Conservation (phyloP, 495 filamentous ascomycete species). For the Penicillium pulvis region DNA sequence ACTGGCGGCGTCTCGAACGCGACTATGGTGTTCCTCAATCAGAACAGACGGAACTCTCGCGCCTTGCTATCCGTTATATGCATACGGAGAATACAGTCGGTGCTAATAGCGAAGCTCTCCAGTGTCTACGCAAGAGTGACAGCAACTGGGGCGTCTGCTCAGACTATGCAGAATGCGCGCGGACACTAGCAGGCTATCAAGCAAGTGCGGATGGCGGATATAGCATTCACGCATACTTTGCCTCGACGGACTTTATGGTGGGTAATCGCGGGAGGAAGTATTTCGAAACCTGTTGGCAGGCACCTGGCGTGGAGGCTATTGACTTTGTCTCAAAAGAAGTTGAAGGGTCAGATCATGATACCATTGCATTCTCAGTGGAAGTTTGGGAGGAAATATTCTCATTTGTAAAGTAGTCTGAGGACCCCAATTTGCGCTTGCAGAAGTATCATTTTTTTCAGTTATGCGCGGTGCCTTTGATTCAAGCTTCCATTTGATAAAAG, state of each 20-base stretch:
- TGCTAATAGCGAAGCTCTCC: constrained; percentile 37
- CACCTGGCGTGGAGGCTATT: constrained; percentile 10
- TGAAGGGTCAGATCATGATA: constrained; percentile 34
- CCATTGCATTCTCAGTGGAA: constrained; percentile 22
- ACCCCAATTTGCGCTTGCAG: too few relatives aligned
- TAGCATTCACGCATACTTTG: constrained; percentile 29
- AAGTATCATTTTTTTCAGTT: too few relatives aligned
- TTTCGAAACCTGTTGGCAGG: constrained; percentile 35
- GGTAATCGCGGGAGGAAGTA: constrained; percentile 33
- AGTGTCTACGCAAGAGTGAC: constrained; percentile 31
- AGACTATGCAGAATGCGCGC: constrained; percentile 31
- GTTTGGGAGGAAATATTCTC: constrained; percentile 27
- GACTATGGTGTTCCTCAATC: constrained; percentile 22
- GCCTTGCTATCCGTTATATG: constrained; percentile 21
- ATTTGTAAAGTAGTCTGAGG: not conserved
- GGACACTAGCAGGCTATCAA: constrained; percentile 8
- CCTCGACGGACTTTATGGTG: constrained; percentile 31
- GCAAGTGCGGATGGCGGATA: constrained; percentile 1
- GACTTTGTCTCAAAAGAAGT: constrained; percentile 20
- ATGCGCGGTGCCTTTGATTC: too few relatives aligned
- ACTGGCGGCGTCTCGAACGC: constrained; percentile 20
- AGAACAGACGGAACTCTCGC: constrained; percentile 26
- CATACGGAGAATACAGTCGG: constrained; percentile 33
- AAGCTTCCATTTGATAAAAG: too few relatives aligned
- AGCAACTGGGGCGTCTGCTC: constrained; percentile 31